phyloP scores from a whole-genome alignment of 1,139 yeast species.

The Debaryomyces fabryi region DNA sequence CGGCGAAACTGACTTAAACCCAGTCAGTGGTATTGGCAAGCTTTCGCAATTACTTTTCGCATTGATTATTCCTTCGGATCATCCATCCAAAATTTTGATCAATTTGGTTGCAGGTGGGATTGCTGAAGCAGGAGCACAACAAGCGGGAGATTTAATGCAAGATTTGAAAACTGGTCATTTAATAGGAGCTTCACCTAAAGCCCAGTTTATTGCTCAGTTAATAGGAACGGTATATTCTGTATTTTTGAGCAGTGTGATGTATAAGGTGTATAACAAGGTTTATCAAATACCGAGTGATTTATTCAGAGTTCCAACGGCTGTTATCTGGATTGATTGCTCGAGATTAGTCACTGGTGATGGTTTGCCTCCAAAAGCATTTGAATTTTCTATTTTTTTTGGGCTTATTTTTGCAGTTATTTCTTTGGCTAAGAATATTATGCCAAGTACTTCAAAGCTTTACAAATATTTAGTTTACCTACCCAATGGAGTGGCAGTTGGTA shows the following conservation, averaged over 20 bases:
- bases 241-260: slow-evolving; percentile 76
- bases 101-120: slow-evolving; percentile 94
- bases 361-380: slow-evolving; percentile 75
- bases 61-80: slow-evolving; percentile 68
- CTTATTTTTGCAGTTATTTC: slow-evolving; percentile 71
- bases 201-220: slow-evolving; percentile 88
- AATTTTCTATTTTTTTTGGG: slow-evolving; percentile 68
- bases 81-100: slow-evolving; percentile 80
- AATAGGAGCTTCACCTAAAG: slow-evolving; percentile 88
- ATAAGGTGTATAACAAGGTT: slow-evolving; percentile 75
- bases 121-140: slow-evolving; percentile 99
- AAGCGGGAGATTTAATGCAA: slow-evolving; percentile 98
- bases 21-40: slow-evolving; percentile 96
- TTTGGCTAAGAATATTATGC: slow-evolving; percentile 56
- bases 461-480: slow-evolving; percentile 66
- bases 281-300: slow-evolving; percentile 81
- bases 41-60: slow-evolving; percentile 89
- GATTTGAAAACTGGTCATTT: slow-evolving; percentile 94
- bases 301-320: slow-evolving; percentile 91
- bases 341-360: slow-evolving; percentile 91
- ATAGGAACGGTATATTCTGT: slow-evolving; percentile 88
- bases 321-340: slow-evolving; percentile 96
- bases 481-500: slow-evolving; percentile 95
- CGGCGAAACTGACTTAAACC: slow-evolving; percentile 96
- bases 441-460: slow-evolving; percentile 40